Conservation (phyloP, 139 green algal genomes). For the Diplosphaera chodatii region DNA sequence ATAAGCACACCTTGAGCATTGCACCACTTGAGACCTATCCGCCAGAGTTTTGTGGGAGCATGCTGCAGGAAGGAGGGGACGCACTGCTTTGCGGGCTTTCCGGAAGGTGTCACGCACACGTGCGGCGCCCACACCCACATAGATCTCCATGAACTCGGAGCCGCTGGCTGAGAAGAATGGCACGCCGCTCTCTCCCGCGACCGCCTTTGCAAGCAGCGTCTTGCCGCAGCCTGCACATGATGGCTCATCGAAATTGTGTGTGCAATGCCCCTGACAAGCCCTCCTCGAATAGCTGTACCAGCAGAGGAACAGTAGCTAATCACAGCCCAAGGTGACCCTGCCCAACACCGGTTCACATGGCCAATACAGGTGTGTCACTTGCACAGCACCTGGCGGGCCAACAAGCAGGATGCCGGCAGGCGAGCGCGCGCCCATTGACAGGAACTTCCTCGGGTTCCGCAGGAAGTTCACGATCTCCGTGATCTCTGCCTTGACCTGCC, state of each 20-base stretch:
- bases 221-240: constrained; percentile 53
- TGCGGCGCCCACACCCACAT: constrained; percentile 59
- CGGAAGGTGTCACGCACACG: constrained; percentile 64
- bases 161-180: constrained; percentile 53
- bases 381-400: constrained; percentile 48
- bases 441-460: constrained; percentile 50
- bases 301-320: too few relatives aligned
- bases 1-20: too few relatives aligned
- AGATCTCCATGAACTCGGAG: constrained; percentile 65
- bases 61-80: too few relatives aligned
- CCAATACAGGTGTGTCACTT: too few relatives aligned
- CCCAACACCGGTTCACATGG: too few relatives aligned
- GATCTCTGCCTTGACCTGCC: constrained; percentile 63
- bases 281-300: too few relatives aligned
- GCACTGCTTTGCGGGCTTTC: constrained; percentile 25
- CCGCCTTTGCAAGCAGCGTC: constrained; percentile 59
- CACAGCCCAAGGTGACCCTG: too few relatives aligned
- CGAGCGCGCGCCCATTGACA: constrained; percentile 49
- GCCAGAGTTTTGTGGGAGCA: too few relatives aligned
- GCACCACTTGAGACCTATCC: too few relatives aligned
- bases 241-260: too few relatives aligned
- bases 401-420: constrained; percentile 68
- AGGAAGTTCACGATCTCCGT: constrained; percentile 63
- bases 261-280: too few relatives aligned
- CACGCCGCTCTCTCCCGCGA: constrained; percentile 72